Evolutionary conservation across 352 stramenopile species (phyloP).

Genomic region (Pythium aphanidermatum): DNA sequence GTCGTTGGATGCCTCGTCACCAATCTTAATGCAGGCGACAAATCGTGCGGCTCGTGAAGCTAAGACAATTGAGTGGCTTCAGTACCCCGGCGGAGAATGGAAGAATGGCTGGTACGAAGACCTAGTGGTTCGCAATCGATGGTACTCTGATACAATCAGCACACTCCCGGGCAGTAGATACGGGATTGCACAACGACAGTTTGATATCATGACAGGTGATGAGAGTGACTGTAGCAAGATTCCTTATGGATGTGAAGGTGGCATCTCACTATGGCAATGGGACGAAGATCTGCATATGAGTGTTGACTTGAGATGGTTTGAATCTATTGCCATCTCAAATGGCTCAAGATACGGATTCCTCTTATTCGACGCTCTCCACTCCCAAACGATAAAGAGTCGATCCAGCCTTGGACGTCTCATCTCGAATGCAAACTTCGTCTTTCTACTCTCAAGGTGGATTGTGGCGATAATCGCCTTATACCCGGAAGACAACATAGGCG

Average conservation of each 20-base stretch:
- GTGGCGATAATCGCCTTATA: background rate
- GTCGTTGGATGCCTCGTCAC: conserved; percentile 14
- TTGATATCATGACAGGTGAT: conserved; percentile 9
- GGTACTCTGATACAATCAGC: conserved; percentile 19
- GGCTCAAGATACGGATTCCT: conserved; percentile 16
- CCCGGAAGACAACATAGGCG: conserved; percentile 6
- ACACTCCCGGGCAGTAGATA: background rate
- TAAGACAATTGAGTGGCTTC: conserved; percentile 34
- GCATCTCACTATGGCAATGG: no score
- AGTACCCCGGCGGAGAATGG: conserved; percentile 20
- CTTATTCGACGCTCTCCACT: conserved; percentile 7
- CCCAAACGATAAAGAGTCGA: conserved; percentile 3
- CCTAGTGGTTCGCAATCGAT: background rate
- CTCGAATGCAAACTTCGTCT: conserved; percentile 22
- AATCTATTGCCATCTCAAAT: conserved; percentile 11
- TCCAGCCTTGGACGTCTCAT: conserved; percentile 26
- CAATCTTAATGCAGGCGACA: conserved; percentile 16
- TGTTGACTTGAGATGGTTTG: no score
- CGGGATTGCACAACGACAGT: conserved; percentile 4
- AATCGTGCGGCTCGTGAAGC: conserved; percentile 17
- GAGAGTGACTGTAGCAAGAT: no score
- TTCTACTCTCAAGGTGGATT: conserved; percentile 26
- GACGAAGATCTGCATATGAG: no score
- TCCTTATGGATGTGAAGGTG: background rate
- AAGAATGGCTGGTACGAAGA: conserved; percentile 26